Evolutionary conservation across 2,329 filamentous ascomycete species (phyloP), one percentile per base, ranked within the genome.

Genomic region (Fusarium dlaminii): DNA sequence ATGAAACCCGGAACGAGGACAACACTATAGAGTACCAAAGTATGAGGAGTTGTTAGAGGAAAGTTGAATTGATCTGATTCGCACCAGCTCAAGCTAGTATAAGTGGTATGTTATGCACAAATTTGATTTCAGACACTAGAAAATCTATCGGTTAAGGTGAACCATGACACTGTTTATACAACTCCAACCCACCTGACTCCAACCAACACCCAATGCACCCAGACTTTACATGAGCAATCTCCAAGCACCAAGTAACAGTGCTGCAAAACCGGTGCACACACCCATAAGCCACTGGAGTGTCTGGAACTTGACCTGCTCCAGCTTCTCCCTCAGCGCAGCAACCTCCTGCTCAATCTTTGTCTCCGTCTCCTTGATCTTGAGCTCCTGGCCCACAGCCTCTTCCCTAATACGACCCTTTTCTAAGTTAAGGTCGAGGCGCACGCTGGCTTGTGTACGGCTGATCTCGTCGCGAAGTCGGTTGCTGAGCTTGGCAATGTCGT

Each of bases 351-450:
- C 96, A 79, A 99, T 98, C 84, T 97, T 92, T 66, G 95, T 98
- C 86, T 99, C 96, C 18, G 96, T 98, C 88, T 99, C 96, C 86
- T 98, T 98, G 79, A 99, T 94, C 86, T 98, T 97, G 84, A 99
- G 90, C 83, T 99, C 96, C 85, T 98, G 96, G 66, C 93, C 93
- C 75, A 98, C 97, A 24, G 95, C 95, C 86, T 99, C 96, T 84
- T 99, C 96, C 71, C 96, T 88, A 76, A 98, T 99, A 72, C 96
- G 90, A 20, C 96, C 96, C 86, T 99, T 99, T 81, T 99, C 96
- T 51, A 99, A 86, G 83, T 98, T 99, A 70, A 99, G 85, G 83
- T 99, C 96, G 51, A 99, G 86, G 68, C 96, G 89, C 42, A 98
- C 95, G 71, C 93, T 96, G 11, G 96, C 96, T 84, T 98, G 96